Conservation (phyloP, 2,329 filamentous ascomycete species). For the Zasmidium citrigriseum region DNA sequence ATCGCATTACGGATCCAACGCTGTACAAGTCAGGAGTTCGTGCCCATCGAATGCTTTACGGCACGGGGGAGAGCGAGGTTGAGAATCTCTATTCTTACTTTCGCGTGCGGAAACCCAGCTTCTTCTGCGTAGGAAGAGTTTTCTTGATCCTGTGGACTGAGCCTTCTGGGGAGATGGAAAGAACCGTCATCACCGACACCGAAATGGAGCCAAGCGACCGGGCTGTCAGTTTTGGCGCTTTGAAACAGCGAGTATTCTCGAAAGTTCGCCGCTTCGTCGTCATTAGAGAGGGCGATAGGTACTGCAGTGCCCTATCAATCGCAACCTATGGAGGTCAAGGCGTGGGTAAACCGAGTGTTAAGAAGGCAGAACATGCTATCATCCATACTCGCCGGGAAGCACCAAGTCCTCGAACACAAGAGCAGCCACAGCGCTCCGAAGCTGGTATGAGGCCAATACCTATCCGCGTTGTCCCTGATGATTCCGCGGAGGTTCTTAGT, state of each 20-base stretch:
- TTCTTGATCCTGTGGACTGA: constrained; percentile 28
- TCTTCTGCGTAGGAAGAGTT: constrained; percentile 21
- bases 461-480: constrained; percentile 21
- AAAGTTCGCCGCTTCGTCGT: constrained; percentile 32
- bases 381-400: constrained; percentile 22
- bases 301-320: constrained; percentile 27
- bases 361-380: constrained; percentile 29
- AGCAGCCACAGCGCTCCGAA: constrained; percentile 8
- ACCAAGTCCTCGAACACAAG: constrained; percentile 3
- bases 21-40: constrained; percentile 1
- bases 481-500: constrained; percentile 6
- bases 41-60: constrained; percentile 2
- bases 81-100: constrained; percentile 9
- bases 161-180: constrained; percentile 16
- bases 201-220: constrained; percentile 5
- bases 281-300: constrained; percentile 16
- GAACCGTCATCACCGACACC: constrained; percentile 2
- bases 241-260: constrained; percentile 20
- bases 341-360: constrained; percentile 17
- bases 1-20: constrained; percentile 9
- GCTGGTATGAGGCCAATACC: constrained; percentile 14
- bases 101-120: constrained; percentile 1
- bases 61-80: neutral
- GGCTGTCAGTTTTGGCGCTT: neutral
- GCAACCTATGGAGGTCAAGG: constrained; percentile 26